A percentile compares a stretch with the other conserved stretches of the same genome.
Conservation (phyloP, 352 stramenopile species). For the Thalassiosira delicatula region DNA sequence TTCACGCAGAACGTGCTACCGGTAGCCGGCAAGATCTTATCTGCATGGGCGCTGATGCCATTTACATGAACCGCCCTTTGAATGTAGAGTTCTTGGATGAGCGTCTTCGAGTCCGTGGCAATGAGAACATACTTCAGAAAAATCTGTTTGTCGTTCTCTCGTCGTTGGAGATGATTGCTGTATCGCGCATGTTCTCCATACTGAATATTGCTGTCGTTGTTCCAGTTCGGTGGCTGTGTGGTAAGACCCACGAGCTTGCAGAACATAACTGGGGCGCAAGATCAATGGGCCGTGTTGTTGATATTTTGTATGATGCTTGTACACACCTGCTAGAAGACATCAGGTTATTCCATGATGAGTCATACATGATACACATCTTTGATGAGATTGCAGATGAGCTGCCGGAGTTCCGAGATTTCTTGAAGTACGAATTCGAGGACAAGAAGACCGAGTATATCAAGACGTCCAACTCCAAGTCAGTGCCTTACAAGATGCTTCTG, state of each 20-base stretch:
- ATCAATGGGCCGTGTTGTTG: slow-evolving; percentile 23
- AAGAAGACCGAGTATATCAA: slow-evolving; percentile 3
- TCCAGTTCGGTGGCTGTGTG: background rate
- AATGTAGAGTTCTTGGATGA: slow-evolving; percentile 34
- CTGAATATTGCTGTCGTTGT: background rate
- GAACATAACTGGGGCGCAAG: slow-evolving; percentile 7
- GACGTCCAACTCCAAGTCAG: background rate
- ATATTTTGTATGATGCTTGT: slow-evolving; percentile 21
- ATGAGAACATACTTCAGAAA: background rate
- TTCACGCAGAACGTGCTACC: slow-evolving; percentile 11
- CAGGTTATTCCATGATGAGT: slow-evolving; percentile 14
- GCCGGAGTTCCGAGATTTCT: slow-evolving; percentile 19
- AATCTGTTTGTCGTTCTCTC: background rate
- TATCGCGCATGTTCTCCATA: background rate
- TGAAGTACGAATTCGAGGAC: slow-evolving; percentile 8
- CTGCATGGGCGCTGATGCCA: slow-evolving; percentile 10
- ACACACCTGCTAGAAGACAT: background rate
- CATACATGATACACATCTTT: slow-evolving; percentile 30
- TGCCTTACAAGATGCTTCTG: background rate
- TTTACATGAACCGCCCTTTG: slow-evolving; percentile 39
- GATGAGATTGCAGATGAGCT: slow-evolving; percentile 9
- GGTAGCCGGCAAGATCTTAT: slow-evolving; percentile 35
- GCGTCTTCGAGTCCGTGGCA: background rate
- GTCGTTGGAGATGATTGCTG: background rate
- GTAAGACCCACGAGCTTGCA: background rate